These are phyloP conservation scores for Phoma sp. DNA, from an alignment of 2,329 filamentous ascomycete genomes.

Conservation along the genomic window DNA sequence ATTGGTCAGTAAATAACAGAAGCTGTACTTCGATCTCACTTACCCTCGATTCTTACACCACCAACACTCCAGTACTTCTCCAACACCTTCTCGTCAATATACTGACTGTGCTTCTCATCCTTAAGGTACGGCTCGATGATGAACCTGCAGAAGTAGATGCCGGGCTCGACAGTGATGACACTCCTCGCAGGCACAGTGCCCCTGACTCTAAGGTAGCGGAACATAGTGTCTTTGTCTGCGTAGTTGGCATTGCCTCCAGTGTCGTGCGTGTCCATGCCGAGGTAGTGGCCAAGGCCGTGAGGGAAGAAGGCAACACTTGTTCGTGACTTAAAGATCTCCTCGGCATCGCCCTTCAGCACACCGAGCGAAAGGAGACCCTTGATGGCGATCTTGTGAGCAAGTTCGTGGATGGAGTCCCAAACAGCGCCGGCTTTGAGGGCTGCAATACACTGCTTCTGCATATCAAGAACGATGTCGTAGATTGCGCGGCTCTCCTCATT, in stretches of 20 bases:
- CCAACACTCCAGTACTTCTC: conserved; percentile 78
- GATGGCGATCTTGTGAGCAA: conserved; percentile 82
- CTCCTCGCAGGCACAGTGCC: conserved; percentile 75
- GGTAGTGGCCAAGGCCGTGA: conserved; percentile 58
- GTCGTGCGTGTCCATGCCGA: conserved; percentile 61
- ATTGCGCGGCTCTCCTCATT: conserved; percentile 56
- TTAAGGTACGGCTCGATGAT: conserved; percentile 75
- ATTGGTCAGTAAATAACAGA: conserved; percentile 7
- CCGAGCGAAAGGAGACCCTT: conserved; percentile 77
- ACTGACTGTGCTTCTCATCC: conserved; percentile 64
- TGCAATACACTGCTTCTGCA: conserved; percentile 80
- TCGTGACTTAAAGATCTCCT: conserved; percentile 53
- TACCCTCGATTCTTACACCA: conserved; percentile 83
- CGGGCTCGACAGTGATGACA: conserved; percentile 94
- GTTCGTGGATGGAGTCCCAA: conserved; percentile 82
- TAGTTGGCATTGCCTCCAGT: conserved; percentile 57
- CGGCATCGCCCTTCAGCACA: conserved; percentile 68
- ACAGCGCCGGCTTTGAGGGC: conserved; percentile 74
- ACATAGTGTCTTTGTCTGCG: conserved; percentile 78
- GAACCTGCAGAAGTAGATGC: conserved; percentile 77
- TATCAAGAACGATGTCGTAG: conserved; percentile 82
- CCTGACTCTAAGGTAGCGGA: conserved; percentile 82
- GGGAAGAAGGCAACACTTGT: conserved; percentile 58
- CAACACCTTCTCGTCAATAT: conserved; percentile 69
- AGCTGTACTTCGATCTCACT: conserved; percentile 4